phyloP scores from a whole-genome alignment of 2,329 filamentous ascomycete genomes.

The Pyrenophora graminea region DNA sequence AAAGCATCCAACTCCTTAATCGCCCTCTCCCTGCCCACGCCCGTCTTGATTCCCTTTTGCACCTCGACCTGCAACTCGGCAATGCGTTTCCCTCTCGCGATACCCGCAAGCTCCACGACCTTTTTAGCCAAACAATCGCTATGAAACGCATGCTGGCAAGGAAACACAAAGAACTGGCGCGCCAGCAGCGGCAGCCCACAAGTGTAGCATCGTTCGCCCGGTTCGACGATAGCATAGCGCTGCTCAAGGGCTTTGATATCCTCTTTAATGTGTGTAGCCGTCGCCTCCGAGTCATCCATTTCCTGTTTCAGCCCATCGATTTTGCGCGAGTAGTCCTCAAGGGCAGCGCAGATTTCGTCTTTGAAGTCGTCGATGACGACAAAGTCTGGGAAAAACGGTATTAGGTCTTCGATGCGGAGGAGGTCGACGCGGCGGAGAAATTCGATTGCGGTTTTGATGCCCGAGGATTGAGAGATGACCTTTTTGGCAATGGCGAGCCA shows the following conservation, averaged over 20 bases:
- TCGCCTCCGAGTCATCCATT: constrained; percentile 92
- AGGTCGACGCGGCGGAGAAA: constrained; percentile 91
- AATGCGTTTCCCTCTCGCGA: constrained; percentile 77
- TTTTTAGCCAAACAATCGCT: constrained; percentile 88
- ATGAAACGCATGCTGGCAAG: constrained; percentile 97
- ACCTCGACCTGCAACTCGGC: constrained; percentile 84
- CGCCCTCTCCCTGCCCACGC: constrained; percentile 76
- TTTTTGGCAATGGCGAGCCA: constrained; percentile 96
- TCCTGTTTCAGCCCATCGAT: constrained; percentile 88
- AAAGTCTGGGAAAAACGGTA: constrained; percentile 98
- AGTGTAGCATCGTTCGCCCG: constrained; percentile 89
- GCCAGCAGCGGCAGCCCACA: constrained; percentile 85
- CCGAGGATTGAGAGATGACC: constrained; percentile 82
- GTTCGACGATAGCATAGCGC: constrained; percentile 94
- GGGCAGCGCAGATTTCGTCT: constrained; percentile 90
- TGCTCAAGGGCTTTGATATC: constrained; percentile 86
- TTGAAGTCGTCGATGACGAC: constrained; percentile 99
- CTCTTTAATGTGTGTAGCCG: constrained; percentile 85
- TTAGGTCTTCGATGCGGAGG: constrained; percentile 92
- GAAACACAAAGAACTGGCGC: constrained; percentile 96
- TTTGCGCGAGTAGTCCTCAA: constrained; percentile 90
- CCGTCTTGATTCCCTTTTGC: constrained; percentile 71
- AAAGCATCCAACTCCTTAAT: constrained; percentile 89
- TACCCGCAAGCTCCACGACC: constrained; percentile 79
- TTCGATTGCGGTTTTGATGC: constrained; percentile 85